A percentile compares a stretch with the other conserved stretches of the same genome.
Conservation (phyloP, 345 rosid species). For the Sisymbrium altissimum region DNA sequence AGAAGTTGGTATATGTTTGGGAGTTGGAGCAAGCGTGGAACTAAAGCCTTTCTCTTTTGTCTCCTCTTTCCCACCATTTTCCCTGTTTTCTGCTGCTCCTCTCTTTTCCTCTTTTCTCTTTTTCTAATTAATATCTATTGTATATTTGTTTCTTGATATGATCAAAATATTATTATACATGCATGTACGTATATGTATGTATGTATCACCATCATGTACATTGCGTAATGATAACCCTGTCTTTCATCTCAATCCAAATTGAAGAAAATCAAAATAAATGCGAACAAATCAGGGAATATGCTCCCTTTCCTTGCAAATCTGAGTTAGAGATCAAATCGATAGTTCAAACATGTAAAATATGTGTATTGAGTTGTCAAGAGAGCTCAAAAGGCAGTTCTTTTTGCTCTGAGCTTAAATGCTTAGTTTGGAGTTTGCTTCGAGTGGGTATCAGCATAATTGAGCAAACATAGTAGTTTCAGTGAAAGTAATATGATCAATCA, state of each 20-base stretch:
- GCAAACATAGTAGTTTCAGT: neutral
- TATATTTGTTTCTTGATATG: neutral
- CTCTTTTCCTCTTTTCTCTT: conserved; percentile 19
- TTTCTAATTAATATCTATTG: neutral
- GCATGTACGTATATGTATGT: too few species aligned
- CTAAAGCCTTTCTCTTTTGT: conserved; percentile 39
- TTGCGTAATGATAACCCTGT: neutral
- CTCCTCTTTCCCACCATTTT: conserved; percentile 44
- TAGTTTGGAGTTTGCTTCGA: neutral
- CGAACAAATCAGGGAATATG: neutral
- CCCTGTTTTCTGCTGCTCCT: conserved; percentile 41
- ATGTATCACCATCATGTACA: neutral
- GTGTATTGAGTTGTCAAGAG: conserved; percentile 3
- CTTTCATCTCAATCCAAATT: neutral
- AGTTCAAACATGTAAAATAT: neutral
- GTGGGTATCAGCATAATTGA: neutral
- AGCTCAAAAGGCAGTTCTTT: neutral
- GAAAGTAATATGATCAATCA: neutral
- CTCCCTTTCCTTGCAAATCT: conserved; percentile 6
- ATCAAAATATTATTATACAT: neutral
- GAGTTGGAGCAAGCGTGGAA: conserved; percentile 43
- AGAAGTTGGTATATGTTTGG: conserved; percentile 36
- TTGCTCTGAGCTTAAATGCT: neutral
- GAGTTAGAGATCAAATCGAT: neutral
- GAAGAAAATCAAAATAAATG: neutral